phyloP scores from a whole-genome alignment of 257 asterid genomes.

The Fraxinus pennsylvanica region DNA sequence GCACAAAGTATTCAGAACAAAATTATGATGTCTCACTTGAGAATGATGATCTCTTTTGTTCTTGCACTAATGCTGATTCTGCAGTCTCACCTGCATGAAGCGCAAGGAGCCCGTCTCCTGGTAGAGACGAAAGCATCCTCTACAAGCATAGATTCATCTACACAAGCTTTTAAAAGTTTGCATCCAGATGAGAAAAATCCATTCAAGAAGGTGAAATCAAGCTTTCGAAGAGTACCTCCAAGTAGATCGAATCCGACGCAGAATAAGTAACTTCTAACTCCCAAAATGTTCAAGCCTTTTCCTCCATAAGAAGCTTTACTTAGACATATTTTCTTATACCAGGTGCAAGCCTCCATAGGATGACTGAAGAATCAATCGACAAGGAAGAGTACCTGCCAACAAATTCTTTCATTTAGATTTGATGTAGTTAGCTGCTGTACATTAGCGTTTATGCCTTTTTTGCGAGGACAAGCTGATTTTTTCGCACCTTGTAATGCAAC shows the following conservation, averaged over 20 bases:
- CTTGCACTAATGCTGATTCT: slow-evolving; percentile 44
- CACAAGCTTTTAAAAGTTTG: slow-evolving; percentile 39
- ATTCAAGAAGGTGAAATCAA: slow-evolving; percentile 50
- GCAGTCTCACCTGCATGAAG: slow-evolving; percentile 33
- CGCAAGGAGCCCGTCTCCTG: slow-evolving; percentile 36
- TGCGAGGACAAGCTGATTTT: slow-evolving; percentile 25
- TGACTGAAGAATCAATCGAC: slow-evolving; percentile 21
- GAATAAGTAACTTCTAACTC: slow-evolving; percentile 54
- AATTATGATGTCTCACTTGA: slow-evolving; percentile 36
- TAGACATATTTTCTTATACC: slow-evolving; percentile 44
- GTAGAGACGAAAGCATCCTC: slow-evolving; percentile 11
- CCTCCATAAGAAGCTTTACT: slow-evolving; percentile 35
- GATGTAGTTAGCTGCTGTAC: slow-evolving; percentile 20
- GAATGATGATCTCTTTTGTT: slow-evolving; percentile 34
- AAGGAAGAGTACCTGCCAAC: slow-evolving; percentile 5
- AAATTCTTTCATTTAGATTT: slow-evolving; percentile 12
- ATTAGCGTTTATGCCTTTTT: slow-evolving; percentile 28
- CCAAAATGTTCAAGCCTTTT: slow-evolving; percentile 26
- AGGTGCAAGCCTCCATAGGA: slow-evolving; percentile 49
- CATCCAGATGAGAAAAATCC: slow-evolving; percentile 41
- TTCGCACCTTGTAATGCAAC: slow-evolving; percentile 28
- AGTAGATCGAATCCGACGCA: slow-evolving; percentile 68
- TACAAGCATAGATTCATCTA: slow-evolving; percentile 22
- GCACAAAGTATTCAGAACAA: slow-evolving; percentile 2
- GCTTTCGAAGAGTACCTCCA: slow-evolving; percentile 52